Conservation (phyloP, 371 early-diverging fungal species). For the Mucor mucedo region DNA sequence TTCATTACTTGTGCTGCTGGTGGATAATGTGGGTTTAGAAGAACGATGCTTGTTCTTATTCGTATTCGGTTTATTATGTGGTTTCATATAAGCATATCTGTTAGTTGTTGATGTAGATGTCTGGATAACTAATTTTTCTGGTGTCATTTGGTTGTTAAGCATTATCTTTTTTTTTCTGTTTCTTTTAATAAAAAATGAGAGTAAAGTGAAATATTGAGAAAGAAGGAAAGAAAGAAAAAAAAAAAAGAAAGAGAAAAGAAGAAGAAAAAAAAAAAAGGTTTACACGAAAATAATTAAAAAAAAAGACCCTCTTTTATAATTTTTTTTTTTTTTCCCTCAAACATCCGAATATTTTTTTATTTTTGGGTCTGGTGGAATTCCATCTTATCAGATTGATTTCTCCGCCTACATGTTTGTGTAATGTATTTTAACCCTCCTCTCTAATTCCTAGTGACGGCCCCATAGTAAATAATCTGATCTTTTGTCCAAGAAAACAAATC, state of each 20-base stretch:
- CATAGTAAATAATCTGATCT: background rate
- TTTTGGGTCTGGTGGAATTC: slow-evolving; percentile 11
- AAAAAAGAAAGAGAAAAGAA: slow-evolving; percentile 2
- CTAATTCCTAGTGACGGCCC: background rate
- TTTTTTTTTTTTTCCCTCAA: slow-evolving; percentile 6
- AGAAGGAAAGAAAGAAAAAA: slow-evolving; percentile 1
- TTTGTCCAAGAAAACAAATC: background rate
- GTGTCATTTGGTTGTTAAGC: slow-evolving; percentile 15
- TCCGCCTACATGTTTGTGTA: slow-evolving; percentile 17
- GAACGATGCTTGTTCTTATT: background rate
- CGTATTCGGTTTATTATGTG: background rate
- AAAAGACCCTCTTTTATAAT: background rate
- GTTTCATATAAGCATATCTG: background rate
- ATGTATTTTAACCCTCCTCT: slow-evolving; percentile 5
- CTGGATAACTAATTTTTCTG: slow-evolving; percentile 4
- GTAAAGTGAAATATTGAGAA: background rate
- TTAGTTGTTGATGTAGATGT: background rate
- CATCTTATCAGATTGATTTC: slow-evolving; percentile 32
- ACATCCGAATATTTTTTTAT: background rate
- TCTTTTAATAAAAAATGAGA: background rate
- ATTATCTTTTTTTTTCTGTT: background rate
- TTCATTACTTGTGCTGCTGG: background rate
- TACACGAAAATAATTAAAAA: background rate
- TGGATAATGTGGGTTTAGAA: background rate
- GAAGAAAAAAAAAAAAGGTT: slow-evolving; percentile 4